Conservation (phyloP, 2,329 filamentous ascomycete species). For the Verticillium tricorpus region DNA sequence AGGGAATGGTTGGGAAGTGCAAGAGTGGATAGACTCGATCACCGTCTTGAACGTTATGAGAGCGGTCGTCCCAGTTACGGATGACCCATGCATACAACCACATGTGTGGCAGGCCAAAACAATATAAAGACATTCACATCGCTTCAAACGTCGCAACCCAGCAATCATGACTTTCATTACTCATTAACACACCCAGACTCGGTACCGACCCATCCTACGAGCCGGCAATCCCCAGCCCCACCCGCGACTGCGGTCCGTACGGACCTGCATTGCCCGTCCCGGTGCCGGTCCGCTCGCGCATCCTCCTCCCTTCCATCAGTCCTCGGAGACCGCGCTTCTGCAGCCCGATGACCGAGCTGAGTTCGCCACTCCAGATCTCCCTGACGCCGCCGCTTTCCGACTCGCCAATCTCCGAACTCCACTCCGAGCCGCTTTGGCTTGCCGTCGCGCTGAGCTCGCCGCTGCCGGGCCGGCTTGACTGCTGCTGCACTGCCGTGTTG, state of each 20-base stretch:
- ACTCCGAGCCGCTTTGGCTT: conserved; percentile 50
- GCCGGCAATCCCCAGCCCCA: conserved; percentile 51
- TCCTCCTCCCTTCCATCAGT: conserved; percentile 87
- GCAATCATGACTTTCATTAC: neutral
- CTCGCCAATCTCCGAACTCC: conserved; percentile 50
- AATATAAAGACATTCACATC: no score
- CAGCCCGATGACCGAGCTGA: conserved; percentile 87
- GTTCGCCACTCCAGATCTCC: conserved; percentile 75
- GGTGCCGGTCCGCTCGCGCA: conserved; percentile 66
- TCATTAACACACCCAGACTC: neutral
- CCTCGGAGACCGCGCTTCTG: conserved; percentile 91
- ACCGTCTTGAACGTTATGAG: no score
- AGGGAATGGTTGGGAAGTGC: no score
- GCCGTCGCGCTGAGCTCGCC: conserved; percentile 46
- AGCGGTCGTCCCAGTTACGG: no score
- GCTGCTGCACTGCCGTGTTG: conserved; percentile 36
- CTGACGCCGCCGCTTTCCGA: conserved; percentile 37
- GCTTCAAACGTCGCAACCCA: neutral
- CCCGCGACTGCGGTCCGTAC: conserved; percentile 25
- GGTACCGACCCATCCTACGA: conserved; percentile 21
- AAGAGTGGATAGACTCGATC: no score
- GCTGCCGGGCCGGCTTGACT: conserved; percentile 32
- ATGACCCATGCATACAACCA: no score
- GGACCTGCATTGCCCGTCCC: conserved; percentile 20
- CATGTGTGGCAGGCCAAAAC: no score